phyloP scores from a whole-genome alignment of 306 rosid genomes.

The Ceratonia siliqua region DNA sequence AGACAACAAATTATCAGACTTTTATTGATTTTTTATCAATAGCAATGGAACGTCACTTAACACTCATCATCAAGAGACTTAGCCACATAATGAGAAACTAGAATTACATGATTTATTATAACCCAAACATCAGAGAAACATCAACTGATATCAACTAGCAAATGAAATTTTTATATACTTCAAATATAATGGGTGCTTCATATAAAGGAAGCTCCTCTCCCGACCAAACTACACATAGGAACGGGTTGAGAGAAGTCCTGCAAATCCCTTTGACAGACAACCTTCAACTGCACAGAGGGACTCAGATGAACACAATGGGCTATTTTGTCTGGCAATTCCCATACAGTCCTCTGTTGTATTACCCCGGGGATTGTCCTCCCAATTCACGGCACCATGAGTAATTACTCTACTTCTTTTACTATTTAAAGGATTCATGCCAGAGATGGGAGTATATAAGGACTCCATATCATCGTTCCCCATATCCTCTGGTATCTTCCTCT shows the following conservation, averaged over 20 bases:
- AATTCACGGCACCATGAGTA: conserved; percentile 32
- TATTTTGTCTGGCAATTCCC: conserved; percentile 53
- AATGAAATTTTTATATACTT: conserved; percentile 25
- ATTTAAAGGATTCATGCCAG: conserved; percentile 39
- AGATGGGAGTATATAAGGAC: conserved; percentile 22
- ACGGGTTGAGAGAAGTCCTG: conserved; percentile 70
- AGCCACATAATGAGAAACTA: conserved; percentile 8
- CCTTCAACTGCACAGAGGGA: conserved; percentile 92
- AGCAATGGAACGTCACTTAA: conserved; percentile 11
- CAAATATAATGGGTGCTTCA: conserved; percentile 24
- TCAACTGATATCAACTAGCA: conserved; percentile 19
- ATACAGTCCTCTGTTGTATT: conserved; percentile 46
- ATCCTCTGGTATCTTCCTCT: conserved; percentile 71
- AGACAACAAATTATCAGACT: not conserved
- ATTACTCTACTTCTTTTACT: conserved; percentile 54
- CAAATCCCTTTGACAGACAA: conserved; percentile 80
- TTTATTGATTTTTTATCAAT: conserved; percentile 38
- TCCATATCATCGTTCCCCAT: conserved; percentile 49
- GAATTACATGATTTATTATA: conserved; percentile 18
- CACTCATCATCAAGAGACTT: conserved; percentile 23
- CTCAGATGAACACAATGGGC: conserved; percentile 61
- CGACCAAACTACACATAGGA: conserved; percentile 57
- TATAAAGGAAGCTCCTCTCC: conserved; percentile 56
- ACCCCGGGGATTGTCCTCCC: conserved; percentile 41
- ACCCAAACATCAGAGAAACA: conserved; percentile 11